These are phyloP conservation scores for Tephrocybe sp. DNA, from an alignment of 768 basidiomycete genomes.

Conservation along the genomic window DNA sequence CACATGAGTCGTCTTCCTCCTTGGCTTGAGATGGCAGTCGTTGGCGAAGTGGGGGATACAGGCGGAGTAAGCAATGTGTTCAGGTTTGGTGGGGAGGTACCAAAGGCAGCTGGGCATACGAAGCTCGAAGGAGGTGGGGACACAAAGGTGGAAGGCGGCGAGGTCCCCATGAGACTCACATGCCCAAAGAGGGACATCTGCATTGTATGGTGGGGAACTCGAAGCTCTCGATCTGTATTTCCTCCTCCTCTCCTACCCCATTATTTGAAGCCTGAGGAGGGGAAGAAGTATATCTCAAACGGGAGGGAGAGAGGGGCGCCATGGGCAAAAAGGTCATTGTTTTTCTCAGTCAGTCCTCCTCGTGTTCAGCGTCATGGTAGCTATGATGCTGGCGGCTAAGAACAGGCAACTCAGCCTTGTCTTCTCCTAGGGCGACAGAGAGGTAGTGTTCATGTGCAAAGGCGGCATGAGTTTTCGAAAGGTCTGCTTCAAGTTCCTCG, in stretches of 20 bases:
- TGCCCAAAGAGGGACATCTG: not conserved
- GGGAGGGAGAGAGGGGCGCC: slow-evolving; percentile 20
- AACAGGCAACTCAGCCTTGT: slow-evolving; percentile 1
- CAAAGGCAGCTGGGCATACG: not conserved
- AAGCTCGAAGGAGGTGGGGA: no score
- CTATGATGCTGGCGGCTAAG: not conserved
- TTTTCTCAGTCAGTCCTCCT: slow-evolving; percentile 2
- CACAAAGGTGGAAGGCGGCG: no score
- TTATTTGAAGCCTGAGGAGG: not conserved
- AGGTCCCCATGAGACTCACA: not conserved
- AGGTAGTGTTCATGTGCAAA: not conserved
- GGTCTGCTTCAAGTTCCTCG: slow-evolving; percentile 12
- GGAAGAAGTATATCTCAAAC: not conserved
- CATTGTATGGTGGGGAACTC: slow-evolving; percentile 10
- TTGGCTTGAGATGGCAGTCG: not conserved
- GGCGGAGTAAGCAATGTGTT: not conserved
- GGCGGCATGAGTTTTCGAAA: slow-evolving; percentile 9
- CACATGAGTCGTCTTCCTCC: not conserved
- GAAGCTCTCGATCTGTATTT: not conserved
- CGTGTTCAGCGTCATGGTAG: not conserved
- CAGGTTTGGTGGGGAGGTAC: not conserved
- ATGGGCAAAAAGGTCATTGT: slow-evolving; percentile 19
- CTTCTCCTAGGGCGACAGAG: not conserved
- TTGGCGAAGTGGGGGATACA: not conserved
- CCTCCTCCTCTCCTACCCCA: not conserved